Conservation (phyloP, 2,329 filamentous ascomycete species). For the Exophiala sideris region DNA sequence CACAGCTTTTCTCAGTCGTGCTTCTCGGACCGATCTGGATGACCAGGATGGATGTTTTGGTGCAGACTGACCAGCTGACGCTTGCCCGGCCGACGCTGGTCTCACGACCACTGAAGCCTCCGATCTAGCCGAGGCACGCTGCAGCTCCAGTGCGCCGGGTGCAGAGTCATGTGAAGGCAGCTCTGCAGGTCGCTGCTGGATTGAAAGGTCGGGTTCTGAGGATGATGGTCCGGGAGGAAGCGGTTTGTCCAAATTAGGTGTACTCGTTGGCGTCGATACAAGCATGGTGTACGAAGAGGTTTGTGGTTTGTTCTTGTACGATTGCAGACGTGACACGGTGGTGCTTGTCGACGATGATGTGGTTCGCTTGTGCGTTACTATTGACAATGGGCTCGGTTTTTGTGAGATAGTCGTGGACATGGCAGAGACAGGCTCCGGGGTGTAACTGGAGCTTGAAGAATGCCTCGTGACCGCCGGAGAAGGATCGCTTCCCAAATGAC, state of each 20-base stretch:
- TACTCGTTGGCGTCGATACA: neutral
- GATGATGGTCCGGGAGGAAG: conserved; percentile 21
- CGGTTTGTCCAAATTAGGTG: conserved; percentile 21
- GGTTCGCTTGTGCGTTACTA: neutral
- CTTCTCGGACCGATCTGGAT: conserved; percentile 7
- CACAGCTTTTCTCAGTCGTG: conserved; percentile 2
- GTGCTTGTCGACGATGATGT: neutral
- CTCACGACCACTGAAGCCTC: conserved; percentile 2
- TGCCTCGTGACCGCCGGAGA: conserved; percentile 24
- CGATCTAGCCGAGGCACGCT: neutral
- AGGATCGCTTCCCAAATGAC: conserved; percentile 18
- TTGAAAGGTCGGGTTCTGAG: conserved; percentile 17
- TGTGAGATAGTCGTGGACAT: conserved; percentile 3
- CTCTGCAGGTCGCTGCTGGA: conserved; percentile 5
- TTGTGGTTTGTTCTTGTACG: conserved; percentile 1
- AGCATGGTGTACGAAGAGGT: conserved; percentile 6
- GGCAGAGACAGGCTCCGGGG: conserved; percentile 12
- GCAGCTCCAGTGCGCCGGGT: too few species aligned
- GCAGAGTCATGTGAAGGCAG: conserved; percentile 5
- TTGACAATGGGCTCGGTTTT: conserved; percentile 1
- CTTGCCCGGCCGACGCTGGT: conserved; percentile 3
- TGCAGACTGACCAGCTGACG: conserved; percentile 5
- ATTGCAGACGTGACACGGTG: neutral
- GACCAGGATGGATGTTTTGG: conserved; percentile 12
- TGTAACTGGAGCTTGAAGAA: conserved; percentile 25